Evolutionary conservation across 495 filamentous ascomycete genomes (phyloP), one percentile per base, ranked within the genome.

Genomic region (Podospora australis): DNA sequence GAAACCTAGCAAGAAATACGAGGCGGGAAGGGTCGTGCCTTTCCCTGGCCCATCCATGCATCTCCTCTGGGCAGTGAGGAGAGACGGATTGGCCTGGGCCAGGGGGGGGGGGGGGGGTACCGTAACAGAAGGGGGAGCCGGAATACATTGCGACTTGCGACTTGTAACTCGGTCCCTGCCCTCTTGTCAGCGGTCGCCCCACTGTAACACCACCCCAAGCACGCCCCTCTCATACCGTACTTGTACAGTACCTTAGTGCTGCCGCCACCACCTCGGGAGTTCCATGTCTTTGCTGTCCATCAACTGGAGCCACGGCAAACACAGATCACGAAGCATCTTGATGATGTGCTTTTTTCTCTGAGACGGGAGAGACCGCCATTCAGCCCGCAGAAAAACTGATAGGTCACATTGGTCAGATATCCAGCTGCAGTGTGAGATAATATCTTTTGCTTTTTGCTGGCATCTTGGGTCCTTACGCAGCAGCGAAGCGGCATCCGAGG

Each of bases 11-110:
- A 43, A 55, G 48, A 51, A 55, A 55, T 51, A 55, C 53, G 53
- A 55, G 48, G 53, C 53, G 53, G 53, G 53, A 55, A 55, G 53
- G 53, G 53, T 48, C 48, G 53, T 45, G 21, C 30, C 48, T 51
- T 55, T 43, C 39, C 53, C 38, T 48, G 22, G 39, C 6, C 38
- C 19, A 47, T 44, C 35, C 39, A 48, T 53, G 51, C 46, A 3
- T 36, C 13, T 36, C 13, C 32, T 36, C 32, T 8, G 4, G 11
- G 26, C 6, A 6, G 5, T 8, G 7, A 10, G 16, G 30, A n/a
- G n/a, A n/a, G n/a, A n/a, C 34, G 11, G 4, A 5, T n/a, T 8
- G n/a, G n/a, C 6, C 34, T 36, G 34, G 34, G 34, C 34, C 13
- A 16, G 34, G n/a, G 6, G 11, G 34, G 4, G n/a, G n/a, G n/a